Percentiles rank a stretch among this genome's conserved stretches.
These are phyloP conservation scores for Sarcomyxa edulis DNA, from an alignment of 768 basidiomycete genomes.

Conservation along the genomic window DNA sequence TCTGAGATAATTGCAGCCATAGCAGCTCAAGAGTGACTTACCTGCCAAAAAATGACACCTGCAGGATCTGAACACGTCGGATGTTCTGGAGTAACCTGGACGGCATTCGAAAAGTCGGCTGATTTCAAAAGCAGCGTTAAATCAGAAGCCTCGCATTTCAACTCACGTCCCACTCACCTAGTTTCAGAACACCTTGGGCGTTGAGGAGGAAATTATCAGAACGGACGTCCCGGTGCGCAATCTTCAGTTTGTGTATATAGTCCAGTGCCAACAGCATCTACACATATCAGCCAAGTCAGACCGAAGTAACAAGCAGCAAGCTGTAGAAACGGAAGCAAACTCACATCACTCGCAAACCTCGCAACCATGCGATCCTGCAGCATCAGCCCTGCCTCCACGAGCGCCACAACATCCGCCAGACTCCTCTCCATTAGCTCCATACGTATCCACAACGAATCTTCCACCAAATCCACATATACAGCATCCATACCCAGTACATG, in stretches of 20 bases:
- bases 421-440: constrained; percentile 92
- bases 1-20: no score
- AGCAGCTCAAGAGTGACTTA: constrained; percentile 17
- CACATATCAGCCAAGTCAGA: no score
- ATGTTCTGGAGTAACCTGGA: constrained; percentile 47
- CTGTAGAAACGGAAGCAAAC: constrained; percentile 22
- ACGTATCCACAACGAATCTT: constrained; percentile 73
- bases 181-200: constrained; percentile 62
- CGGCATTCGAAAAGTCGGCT: constrained; percentile 82
- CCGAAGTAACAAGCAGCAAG: constrained; percentile 6
- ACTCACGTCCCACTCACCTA: constrained; percentile 67
- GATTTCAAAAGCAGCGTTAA: not conserved
- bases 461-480: constrained; percentile 61
- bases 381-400: constrained; percentile 56
- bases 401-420: constrained; percentile 71
- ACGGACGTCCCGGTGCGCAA: constrained; percentile 81
- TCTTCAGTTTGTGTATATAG: constrained; percentile 57
- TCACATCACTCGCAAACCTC: constrained; percentile 72
- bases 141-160: not conserved
- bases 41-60: constrained; percentile 82
- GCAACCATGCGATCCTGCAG: constrained; percentile 68
- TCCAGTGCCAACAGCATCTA: constrained; percentile 64
- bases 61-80: constrained; percentile 52
- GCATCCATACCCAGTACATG: constrained; percentile 66
- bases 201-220: constrained; percentile 81